These are phyloP conservation scores for Staphylotrichum tortipilum DNA, from an alignment of 495 filamentous ascomycete species.

Conservation along the genomic window DNA sequence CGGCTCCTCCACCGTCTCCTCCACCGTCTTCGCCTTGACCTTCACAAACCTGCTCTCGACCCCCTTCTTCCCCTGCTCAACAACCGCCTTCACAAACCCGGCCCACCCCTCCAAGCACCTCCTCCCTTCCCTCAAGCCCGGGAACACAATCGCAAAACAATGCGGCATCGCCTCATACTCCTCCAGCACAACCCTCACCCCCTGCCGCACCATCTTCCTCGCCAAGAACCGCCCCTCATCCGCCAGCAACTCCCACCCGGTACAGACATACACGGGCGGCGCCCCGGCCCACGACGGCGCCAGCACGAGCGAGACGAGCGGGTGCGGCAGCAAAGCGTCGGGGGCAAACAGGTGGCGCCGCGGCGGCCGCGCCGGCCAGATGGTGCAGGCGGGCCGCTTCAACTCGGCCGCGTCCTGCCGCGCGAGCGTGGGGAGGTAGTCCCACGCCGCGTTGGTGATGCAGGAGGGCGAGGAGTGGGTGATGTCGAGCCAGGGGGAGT, in stretches of 20 bases:
- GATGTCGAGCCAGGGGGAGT: conserved; percentile 72
- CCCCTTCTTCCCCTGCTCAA: conserved; percentile 26
- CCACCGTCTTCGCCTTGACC: conserved; percentile 48
- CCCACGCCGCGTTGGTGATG: conserved; percentile 51
- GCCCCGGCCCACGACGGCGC: conserved; percentile 57
- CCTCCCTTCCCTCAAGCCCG: conserved; percentile 35
- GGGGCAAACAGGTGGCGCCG: conserved; percentile 61
- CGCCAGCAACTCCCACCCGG: conserved; percentile 71
- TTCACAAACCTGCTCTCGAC: conserved; percentile 40
- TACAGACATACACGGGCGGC: conserved; percentile 62
- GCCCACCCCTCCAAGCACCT: conserved; percentile 50
- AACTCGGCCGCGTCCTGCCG: conserved; percentile 21
- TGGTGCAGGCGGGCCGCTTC: conserved; percentile 44
- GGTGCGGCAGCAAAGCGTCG: conserved; percentile 56
- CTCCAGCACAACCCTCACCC: conserved; percentile 58
- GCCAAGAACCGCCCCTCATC: conserved; percentile 64
- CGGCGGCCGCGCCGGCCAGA: conserved; percentile 68
- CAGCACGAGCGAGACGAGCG: conserved; percentile 62
- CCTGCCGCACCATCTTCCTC: conserved; percentile 47
- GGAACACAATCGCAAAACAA: conserved; percentile 62
- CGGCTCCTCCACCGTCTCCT: conserved; percentile 45
- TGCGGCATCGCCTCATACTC: conserved; percentile 88
- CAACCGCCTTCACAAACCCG: conserved; percentile 45
- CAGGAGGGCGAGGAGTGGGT: conserved; percentile 66
- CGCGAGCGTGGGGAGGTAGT: conserved; percentile 58